Base-by-base conservation (phyloP, 148 eudicot genomes). In the Spergularia marina region DNA sequence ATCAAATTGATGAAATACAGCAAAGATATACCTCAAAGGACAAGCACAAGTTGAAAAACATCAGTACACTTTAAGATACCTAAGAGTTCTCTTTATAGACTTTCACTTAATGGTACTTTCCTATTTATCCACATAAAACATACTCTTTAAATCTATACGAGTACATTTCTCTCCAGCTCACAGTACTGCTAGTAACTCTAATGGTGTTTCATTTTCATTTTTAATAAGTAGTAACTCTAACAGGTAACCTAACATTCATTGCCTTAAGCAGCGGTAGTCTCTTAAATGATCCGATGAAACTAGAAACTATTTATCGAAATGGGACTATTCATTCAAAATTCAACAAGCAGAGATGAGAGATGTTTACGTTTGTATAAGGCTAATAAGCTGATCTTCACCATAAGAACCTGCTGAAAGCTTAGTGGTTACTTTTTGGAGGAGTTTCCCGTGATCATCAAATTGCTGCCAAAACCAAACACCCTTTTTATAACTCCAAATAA, bases 311-410 rank as follows among this genome's bases (percentile, higher is more conserved):
- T 13, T 14, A 1, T 12, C 15, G 44, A 57, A 53, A 76, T 39
- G 39, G 36, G 12, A 2, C 23, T 7, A 68, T 40, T n/a, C 1
- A 76, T 23, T 47, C 25, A 69, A 69, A n/a, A 11, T 16, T 59
- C n/a, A 53, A 25, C n/a, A n/a, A 59, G 47, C 55, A 64, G 65
- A 51, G 39, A 23, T 68, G 64, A 53, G 10, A 58, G 76, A 70
- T 41, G 30, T 81, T 71, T 86, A 94, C 98, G 98, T 88, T 84
- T 94, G 98, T 73, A 94, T 90, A 66, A 94, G 90, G 83, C 98
- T 94, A 51, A 94, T 81, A 55, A 94, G 97, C 63, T 90, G 89
- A 79, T 84, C 90, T 83, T 91, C 97, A 10, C 98, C 97, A 71
- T 94, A 94, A 14, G 97, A 94, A 60, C 87, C 78, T 1, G 81